phyloP scores from a whole-genome alignment of 148 eudicot species.

The Rhododendron ferrugineum region DNA sequence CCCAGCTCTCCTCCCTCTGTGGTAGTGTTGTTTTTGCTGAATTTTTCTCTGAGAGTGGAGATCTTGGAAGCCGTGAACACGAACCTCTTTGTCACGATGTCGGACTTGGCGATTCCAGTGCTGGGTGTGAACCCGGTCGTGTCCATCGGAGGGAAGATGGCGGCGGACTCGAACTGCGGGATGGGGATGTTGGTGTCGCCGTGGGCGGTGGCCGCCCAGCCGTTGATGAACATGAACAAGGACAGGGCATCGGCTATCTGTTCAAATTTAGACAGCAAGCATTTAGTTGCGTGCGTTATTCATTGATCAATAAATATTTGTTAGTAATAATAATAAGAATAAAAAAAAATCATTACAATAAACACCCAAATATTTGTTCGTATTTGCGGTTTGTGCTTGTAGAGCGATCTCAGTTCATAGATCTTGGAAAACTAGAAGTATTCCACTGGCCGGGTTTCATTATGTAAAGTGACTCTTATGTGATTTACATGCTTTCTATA shows the following conservation, averaged over 20 bases:
- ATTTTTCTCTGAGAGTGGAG: constrained; percentile 6
- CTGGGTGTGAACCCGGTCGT: neutral
- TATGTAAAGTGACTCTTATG: too few species aligned
- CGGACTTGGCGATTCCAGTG: constrained; percentile 7
- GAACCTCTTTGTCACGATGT: constrained; percentile 23
- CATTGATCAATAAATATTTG: neutral
- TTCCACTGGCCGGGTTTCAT: too few species aligned
- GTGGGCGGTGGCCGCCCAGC: constrained; percentile 27
- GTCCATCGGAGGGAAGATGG: constrained; percentile 17
- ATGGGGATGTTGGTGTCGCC: neutral
- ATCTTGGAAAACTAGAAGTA: too few species aligned
- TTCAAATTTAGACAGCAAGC: neutral
- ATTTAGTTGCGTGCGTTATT: neutral
- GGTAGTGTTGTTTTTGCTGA: neutral
- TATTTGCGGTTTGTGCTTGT: too few species aligned
- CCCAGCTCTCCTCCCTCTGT: neutral
- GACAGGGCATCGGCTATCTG: constrained; percentile 28
- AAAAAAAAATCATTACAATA: too few species aligned
- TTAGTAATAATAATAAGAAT: too few species aligned
- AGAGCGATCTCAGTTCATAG: too few species aligned
- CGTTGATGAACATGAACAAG: constrained; percentile 20
- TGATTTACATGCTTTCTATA: too few species aligned
- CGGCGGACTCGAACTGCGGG: constrained; percentile 8
- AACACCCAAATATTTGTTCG: too few species aligned
- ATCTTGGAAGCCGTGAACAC: constrained; percentile 21